Percentiles rank a stretch among this genome's conserved stretches.
Evolutionary conservation across 805 yeast species (phyloP).

Genomic region (Candida nitratophila): DNA sequence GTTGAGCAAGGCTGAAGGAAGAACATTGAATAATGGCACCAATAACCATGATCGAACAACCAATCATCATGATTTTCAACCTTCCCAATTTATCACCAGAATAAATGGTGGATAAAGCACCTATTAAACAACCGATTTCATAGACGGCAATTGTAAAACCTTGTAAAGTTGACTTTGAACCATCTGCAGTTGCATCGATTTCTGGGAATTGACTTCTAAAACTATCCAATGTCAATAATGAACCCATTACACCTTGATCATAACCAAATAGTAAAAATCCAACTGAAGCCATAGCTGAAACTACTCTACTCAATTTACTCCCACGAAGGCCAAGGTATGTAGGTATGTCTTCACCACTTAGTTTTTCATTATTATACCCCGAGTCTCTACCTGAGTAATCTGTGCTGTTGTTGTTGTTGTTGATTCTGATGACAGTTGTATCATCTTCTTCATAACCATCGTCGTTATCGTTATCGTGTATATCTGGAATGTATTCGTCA

Average conservation of each 20-base stretch:
- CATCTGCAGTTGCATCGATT: conserved; percentile 21
- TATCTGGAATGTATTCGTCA: neutral
- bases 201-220: conserved; percentile 18
- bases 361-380: too few relatives aligned
- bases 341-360: conserved; percentile 3
- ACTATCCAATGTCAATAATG: conserved; percentile 16
- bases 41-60: conserved; percentile 28
- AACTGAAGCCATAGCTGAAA: conserved; percentile 17
- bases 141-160: conserved; percentile 45
- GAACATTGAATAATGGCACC: conserved; percentile 21
- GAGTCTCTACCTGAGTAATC: too few relatives aligned
- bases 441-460: neutral
- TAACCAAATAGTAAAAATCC: conserved; percentile 41
- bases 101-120: conserved; percentile 35
- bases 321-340: conserved; percentile 13
- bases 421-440: too few relatives aligned
- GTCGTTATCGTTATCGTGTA: neutral
- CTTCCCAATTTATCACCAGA: conserved; percentile 37
- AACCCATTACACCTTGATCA: conserved; percentile 47
- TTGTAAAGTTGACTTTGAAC: conserved; percentile 34
- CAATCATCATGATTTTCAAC: conserved; percentile 28
- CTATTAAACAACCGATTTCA: conserved; percentile 40
- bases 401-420: too few relatives aligned
- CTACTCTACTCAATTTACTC: conserved; percentile 7
- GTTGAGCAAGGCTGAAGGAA: conserved; percentile 15